Evolutionary conservation across 163 green algal species (phyloP), one percentile per base, ranked within the genome.

Genomic region (Smithsoniella earleae): DNA sequence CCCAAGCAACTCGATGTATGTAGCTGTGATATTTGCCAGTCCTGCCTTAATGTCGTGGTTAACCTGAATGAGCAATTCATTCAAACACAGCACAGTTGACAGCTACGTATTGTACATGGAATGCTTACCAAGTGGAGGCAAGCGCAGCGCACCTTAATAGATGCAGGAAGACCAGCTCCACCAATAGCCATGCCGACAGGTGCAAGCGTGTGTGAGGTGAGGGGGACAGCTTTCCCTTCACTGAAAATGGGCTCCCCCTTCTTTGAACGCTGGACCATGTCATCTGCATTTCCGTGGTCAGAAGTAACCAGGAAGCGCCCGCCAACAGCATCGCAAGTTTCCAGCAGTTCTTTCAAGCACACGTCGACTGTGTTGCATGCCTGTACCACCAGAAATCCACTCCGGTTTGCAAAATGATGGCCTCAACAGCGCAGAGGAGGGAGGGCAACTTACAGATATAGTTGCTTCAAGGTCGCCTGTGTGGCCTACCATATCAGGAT

Each of bases 401-500:
- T 8, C n/a, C n/a, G 30, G 52, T 22, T 36, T 55, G 36, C 22
- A 31, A 36, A 25, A 36, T 31, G 13, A 73, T 3, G 64, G 64
- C 33, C n/a, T 22, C 30, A 36, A 46, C 37, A 62, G 31, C 30
- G 66, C 66, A 63, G 3, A 44, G n/a, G 36, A 34, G 3, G 64
- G 31, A 22, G 1, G 0, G 36, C 6, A 22, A 8, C 31, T 27
- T 64, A 73, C 62, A 65, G 1, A 13, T 13, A 73, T 55, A 10
- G 77, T 85, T n/a, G 87, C 87, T 22, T 75, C 62, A 38, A 90
- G 78, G 79, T 88, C 78, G 2, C 92, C 92, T 5, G 92, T 98
- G 85, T 98, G 92, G 31, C 92, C 92, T 66, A 98, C 92, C 92
- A 97, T 97, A 82, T 97, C 92, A 20, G 89, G 86, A 83, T 96